phyloP scores from a whole-genome alignment of 768 basidiomycete species.

The Mrakia blollopis region DNA sequence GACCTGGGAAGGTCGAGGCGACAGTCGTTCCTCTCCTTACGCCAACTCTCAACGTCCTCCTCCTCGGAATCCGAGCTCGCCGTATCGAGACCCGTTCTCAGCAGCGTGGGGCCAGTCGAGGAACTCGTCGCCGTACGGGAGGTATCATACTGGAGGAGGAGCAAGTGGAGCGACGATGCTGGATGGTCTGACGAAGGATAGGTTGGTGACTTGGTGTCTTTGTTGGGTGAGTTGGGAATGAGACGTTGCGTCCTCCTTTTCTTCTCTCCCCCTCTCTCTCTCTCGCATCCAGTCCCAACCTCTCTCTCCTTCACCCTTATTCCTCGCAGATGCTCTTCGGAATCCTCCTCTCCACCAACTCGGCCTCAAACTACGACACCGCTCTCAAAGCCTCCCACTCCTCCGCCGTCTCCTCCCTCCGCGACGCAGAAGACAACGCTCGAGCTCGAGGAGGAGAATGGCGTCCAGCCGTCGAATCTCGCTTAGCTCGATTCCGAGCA shows the following conservation, averaged over 20 bases:
- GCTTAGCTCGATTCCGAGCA: background rate
- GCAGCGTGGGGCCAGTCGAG: background rate
- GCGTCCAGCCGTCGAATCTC: slow-evolving; percentile 3
- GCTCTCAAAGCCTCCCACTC: background rate
- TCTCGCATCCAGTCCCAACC: background rate
- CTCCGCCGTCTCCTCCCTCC: slow-evolving; percentile 8
- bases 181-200: background rate
- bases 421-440: background rate
- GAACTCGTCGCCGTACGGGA: background rate
- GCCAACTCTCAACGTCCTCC: background rate
- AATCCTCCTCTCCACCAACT: background rate
- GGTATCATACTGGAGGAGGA: background rate
- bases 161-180: background rate
- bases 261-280: background rate
- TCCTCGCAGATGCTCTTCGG: slow-evolving; percentile 2
- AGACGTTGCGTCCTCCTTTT: background rate
- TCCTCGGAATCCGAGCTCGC: background rate
- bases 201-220: background rate
- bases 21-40: background rate
- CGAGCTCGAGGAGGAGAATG: background rate
- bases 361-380: background rate
- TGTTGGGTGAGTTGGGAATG: background rate
- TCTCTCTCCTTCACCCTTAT: background rate
- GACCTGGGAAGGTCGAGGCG: slow-evolving; percentile 10
- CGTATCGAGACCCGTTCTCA: background rate